Evolutionary conservation across 2,329 filamentous ascomycete species (phyloP).

Genomic region (Apiospora phragmitis): DNA sequence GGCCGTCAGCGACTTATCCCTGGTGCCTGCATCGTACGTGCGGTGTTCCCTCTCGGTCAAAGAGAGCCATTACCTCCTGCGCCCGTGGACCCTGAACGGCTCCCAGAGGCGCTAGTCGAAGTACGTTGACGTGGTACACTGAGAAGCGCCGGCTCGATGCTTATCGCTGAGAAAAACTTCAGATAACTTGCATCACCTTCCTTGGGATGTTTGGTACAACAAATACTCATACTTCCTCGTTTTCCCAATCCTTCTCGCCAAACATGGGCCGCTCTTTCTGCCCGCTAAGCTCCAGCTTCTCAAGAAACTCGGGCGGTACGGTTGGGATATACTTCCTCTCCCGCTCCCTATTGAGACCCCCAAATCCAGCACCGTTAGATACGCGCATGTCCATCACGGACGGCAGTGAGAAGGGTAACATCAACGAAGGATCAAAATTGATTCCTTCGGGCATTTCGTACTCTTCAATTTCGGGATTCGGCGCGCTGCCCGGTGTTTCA

Average conservation of each 20-base stretch:
- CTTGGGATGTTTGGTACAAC: neutral
- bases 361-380: slow-evolving; percentile 91
- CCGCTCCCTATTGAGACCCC: slow-evolving; percentile 85
- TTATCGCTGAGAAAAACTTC: neutral
- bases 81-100: neutral
- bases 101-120: neutral
- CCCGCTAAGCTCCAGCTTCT: slow-evolving; percentile 71
- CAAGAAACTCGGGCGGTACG: slow-evolving; percentile 88
- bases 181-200: neutral
- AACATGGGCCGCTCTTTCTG: slow-evolving; percentile 56
- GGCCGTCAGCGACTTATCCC: neutral
- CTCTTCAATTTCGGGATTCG: slow-evolving; percentile 50
- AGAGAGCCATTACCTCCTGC: neutral
- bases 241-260: slow-evolving; percentile 66
- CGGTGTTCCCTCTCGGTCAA: neutral
- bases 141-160: neutral
- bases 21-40: neutral
- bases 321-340: slow-evolving; percentile 96
- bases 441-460: slow-evolving; percentile 73
- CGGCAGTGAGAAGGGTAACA: slow-evolving; percentile 92
- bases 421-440: slow-evolving; percentile 83
- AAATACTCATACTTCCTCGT: slow-evolving; percentile 54
- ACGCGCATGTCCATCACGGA: slow-evolving; percentile 98
- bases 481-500: slow-evolving; percentile 43
- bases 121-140: neutral